Evolutionary conservation across 306 rosid genomes (phyloP).

Genomic region (Fragaria vesca): DNA sequence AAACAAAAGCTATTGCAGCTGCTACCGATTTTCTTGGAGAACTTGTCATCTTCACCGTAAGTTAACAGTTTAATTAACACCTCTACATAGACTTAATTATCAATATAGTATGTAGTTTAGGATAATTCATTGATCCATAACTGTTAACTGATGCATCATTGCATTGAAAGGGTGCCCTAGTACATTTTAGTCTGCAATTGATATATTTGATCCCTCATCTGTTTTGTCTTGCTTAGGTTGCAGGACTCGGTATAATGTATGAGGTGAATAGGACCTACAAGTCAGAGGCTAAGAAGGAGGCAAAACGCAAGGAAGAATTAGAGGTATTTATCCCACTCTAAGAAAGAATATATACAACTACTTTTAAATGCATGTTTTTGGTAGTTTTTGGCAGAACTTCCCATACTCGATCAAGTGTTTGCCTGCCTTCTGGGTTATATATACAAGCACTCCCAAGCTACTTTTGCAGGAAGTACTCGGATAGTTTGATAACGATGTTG

Average conservation of each 20-base stretch:
- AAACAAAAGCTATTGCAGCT: conserved; percentile 18
- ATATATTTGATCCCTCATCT: neutral
- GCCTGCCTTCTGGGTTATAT: neutral
- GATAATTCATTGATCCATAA: neutral
- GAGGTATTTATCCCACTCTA: neutral
- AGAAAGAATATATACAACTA: neutral
- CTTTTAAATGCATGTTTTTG: neutral
- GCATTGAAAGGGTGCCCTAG: neutral
- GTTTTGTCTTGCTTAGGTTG: conserved; percentile 10
- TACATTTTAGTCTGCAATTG: neutral
- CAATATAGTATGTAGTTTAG: neutral
- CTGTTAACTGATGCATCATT: neutral
- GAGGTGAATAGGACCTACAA: conserved; percentile 16
- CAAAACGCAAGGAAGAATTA: conserved; percentile 6
- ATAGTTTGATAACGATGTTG: neutral
- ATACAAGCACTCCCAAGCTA: neutral
- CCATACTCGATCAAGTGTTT: neutral
- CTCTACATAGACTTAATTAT: neutral
- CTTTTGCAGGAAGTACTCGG: neutral
- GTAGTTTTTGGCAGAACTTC: neutral
- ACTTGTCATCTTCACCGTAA: conserved; percentile 18
- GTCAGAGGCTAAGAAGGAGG: conserved; percentile 19
- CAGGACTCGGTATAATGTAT: conserved; percentile 8
- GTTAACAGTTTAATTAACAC: neutral
- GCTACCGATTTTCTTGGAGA: conserved; percentile 11